Base-by-base conservation (phyloP, 495 filamentous ascomycete genomes). In the Aspergillus funiculosus region DNA sequence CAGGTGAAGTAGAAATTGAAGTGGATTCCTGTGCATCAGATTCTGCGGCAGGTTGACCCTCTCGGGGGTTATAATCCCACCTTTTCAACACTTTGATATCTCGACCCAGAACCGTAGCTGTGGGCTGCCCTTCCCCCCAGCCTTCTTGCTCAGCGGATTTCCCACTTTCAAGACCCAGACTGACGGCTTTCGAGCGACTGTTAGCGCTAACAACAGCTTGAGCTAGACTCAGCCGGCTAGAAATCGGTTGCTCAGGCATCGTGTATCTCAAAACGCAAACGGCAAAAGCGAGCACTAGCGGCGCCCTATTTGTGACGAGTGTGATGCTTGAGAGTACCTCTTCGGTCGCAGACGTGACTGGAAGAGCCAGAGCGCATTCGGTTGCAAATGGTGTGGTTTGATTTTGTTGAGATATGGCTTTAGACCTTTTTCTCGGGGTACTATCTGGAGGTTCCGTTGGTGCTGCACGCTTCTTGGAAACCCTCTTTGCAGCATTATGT, bases 231-330 rank as follows among this genome's bases (percentile, higher is more conserved):
- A 92, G 63, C 30, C 86, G 72, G 52, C 86, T 87, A 4, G 84
- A 89, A n/a, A 82, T 69, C 3, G 87, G 87, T 58, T 94, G 87
- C 48, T 83, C 80, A 0, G 87, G 85, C 81, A 87, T 90, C 0
- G 87, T 89, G 54, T 82, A 79, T 40, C 82, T 82, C 34, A 90
- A 54, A 39, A 90, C 59, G 46, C 75, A 75, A 11, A 89, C 76
- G 1, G 84, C 84, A 63, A 91, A 92, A 5, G 87, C 87, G 13
- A 94, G 67, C 7, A 91, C 82, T 19, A 94, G 67, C 5, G 87
- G 87, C 9, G 87, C 87, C 26, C 87, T 71, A 57, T 92, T 94
- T 7, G 86, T 91, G 32, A 79, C 63, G 0, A 94, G 52, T 9
- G 74, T 62, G n/a, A 73, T 76, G 7, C 66, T 57, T 4, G 64